Conservation (phyloP, 1,284 basidiomycete genomes). For the Ganoderma lucidum region DNA sequence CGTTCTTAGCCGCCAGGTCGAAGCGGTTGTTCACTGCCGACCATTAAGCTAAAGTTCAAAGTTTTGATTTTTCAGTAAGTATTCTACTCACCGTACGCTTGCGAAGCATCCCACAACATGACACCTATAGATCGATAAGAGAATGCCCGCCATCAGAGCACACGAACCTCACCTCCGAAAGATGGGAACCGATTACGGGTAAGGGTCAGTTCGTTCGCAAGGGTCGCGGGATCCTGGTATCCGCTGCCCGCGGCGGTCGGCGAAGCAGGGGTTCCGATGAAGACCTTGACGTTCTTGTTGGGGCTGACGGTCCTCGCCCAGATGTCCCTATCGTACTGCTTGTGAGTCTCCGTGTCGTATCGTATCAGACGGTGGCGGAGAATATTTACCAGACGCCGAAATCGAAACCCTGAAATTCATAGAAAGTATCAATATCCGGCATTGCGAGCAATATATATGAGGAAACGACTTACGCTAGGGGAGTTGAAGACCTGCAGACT, state of each 20-base stretch:
- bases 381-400: constrained; percentile 57
- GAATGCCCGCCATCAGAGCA: not conserved
- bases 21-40: constrained; percentile 63
- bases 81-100: constrained; percentile 61
- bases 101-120: constrained; percentile 78
- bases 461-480: constrained; percentile 45
- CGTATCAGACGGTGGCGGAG: not conserved
- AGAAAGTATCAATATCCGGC: not conserved
- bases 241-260: constrained; percentile 64
- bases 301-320: constrained; percentile 62
- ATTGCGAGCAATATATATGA: not conserved
- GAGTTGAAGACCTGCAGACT: constrained; percentile 52
- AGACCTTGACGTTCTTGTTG: constrained; percentile 68
- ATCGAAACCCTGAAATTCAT: constrained; percentile 52
- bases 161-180: constrained; percentile 55
- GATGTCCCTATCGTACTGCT: constrained; percentile 53
- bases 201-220: constrained; percentile 57
- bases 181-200: constrained; percentile 73
- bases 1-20: constrained; percentile 68
- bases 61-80: not conserved
- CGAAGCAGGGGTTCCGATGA: constrained; percentile 68
- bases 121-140: constrained; percentile 46
- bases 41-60: constrained; percentile 4
- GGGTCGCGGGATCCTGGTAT: constrained; percentile 54
- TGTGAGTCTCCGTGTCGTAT: not conserved